Evolutionary conservation across 345 rosid species (phyloP), one percentile per base, ranked within the genome.

Genomic region (Rubroshorea leprosula): DNA sequence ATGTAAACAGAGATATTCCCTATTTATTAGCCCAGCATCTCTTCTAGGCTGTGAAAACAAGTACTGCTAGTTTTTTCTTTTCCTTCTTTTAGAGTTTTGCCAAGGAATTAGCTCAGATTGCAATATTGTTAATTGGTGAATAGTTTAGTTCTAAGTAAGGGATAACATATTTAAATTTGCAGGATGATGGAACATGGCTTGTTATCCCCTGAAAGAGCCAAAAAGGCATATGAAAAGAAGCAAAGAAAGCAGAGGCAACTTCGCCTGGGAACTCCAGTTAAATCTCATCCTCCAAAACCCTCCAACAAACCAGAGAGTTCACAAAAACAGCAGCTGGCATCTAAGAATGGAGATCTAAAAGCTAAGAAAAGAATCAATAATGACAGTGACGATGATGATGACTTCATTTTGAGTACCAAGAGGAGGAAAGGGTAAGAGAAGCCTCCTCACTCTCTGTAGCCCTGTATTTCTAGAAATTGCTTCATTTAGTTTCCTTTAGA

Each of bases 171-270:
- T 49, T 59, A 38, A 31, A 51, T 56, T 51, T 73, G 49, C 74
- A 93, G 99, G 99, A 77, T 93, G 83, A 89, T 93, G 99, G 99
- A 93, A 76, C 96, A 93, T 63, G 97, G 96, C 21, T 72, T 93
- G 74, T 71, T 93, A 63, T 82, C 96, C 51, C 76, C 84, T 9
- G 94, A 85, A 4, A 82, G 77, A 72, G 80, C 96, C 1, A 89
- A 80, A 70, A 80, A 43, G 74, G 92, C 94, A 4, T 56, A 68
- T 4, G 97, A 89, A 76, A 93, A 80, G 83, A 93, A 87, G 66
- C 99, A 82, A 71, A 81, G 88, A 64, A 89, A 80, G 74, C 95
- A 80, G 77, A 93, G 83, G 76, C 82, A 85, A 68, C 66, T 79
- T 29, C 77, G 95, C 47, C 54, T 48, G 61, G 96, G 92, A 60